Conservation (phyloP, 805 yeast species). For the Metschnikowia lunata region DNA sequence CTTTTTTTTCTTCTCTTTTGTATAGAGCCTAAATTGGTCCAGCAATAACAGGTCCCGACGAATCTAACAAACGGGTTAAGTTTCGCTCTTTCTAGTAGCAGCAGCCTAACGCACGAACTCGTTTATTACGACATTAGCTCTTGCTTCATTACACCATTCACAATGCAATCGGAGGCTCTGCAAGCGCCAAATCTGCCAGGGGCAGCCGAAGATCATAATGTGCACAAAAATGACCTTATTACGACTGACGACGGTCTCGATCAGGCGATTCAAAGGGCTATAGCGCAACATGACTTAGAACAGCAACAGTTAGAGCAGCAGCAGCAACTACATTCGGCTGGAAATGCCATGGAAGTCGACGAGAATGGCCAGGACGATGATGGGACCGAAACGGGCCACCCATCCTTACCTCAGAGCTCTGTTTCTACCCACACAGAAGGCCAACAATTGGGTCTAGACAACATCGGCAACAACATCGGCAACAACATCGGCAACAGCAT, state of each 20-base stretch:
- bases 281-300: conserved; percentile 20
- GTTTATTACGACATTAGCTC: no score
- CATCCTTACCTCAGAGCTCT: neutral
- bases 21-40: no score
- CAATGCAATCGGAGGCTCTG: no score
- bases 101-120: no score
- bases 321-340: neutral
- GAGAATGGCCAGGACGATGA: no score
- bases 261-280: conserved; percentile 19
- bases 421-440: neutral
- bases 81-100: no score
- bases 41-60: no score
- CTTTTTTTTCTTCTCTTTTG: no score
- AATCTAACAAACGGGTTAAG: no score
- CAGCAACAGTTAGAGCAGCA: conserved; percentile 14
- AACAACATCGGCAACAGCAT: neutral
- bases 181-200: no score
- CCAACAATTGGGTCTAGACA: neutral
- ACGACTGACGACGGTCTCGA: conserved; percentile 19
- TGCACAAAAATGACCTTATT: conserved; percentile 10
- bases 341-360: no score
- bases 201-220: neutral
- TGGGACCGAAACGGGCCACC: neutral
- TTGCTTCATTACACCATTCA: no score
- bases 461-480: neutral